Percentiles rank a stretch among this genome's conserved stretches.
These are phyloP conservation scores for Abrus pulchellus DNA, from an alignment of 306 rosid species.

Conservation along the genomic window DNA sequence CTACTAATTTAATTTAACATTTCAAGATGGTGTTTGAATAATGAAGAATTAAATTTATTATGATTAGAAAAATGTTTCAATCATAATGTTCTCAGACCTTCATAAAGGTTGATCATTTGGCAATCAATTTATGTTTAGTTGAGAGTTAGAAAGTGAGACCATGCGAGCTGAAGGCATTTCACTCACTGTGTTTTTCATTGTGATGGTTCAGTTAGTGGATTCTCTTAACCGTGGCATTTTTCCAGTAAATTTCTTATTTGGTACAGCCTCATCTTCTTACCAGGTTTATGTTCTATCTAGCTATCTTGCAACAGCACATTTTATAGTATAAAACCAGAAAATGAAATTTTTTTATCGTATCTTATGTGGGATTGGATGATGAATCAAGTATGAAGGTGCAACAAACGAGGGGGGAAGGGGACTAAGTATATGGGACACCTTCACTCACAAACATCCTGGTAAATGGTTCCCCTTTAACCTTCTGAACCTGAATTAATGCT, in stretches of 20 bases:
- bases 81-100: background rate
- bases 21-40: constrained; percentile 10
- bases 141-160: constrained; percentile 37
- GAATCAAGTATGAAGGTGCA: constrained; percentile 65
- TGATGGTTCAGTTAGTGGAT: constrained; percentile 36
- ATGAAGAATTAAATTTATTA: background rate
- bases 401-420: constrained; percentile 56
- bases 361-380: background rate
- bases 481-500: background rate
- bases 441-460: constrained; percentile 56
- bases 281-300: constrained; percentile 49
- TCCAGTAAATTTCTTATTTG: constrained; percentile 57
- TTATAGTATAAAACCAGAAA: background rate
- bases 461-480: background rate
- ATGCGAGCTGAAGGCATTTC: constrained; percentile 36
- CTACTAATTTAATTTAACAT: constrained; percentile 4
- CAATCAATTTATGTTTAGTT: background rate
- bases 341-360: background rate
- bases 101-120: constrained; percentile 37
- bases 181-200: background rate
- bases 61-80: constrained; percentile 10
- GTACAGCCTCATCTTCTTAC: constrained; percentile 59
- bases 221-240: constrained; percentile 52
- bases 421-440: constrained; percentile 71
- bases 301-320: constrained; percentile 11